phyloP scores from a whole-genome alignment of 805 yeast genomes.

The Teunomyces panamensis region DNA sequence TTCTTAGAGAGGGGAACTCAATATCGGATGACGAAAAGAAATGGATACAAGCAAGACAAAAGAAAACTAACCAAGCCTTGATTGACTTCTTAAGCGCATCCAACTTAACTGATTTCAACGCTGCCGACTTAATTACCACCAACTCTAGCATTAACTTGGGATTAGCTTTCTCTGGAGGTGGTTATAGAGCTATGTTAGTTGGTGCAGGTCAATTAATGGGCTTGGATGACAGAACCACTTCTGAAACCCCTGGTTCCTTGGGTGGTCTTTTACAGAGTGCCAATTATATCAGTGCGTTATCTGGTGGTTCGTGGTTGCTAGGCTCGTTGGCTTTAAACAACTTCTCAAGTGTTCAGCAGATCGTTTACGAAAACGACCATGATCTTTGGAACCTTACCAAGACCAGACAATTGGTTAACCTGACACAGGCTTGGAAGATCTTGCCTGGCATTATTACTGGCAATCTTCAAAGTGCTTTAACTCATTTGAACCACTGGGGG shows the following conservation, averaged over 20 bases:
- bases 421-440: constrained; percentile 15
- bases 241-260: constrained; percentile 43
- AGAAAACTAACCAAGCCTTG: constrained; percentile 23
- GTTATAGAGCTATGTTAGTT: constrained; percentile 49
- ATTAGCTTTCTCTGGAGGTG: constrained; percentile 40
- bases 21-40: constrained; percentile 21
- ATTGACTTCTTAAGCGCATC: constrained; percentile 19
- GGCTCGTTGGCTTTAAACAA: constrained; percentile 67
- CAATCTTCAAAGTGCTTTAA: constrained; percentile 23
- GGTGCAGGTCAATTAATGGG: constrained; percentile 87
- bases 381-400: constrained; percentile 36
- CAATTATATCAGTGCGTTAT: constrained; percentile 70
- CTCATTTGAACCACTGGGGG: constrained; percentile 30
- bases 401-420: constrained; percentile 27
- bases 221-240: constrained; percentile 68
- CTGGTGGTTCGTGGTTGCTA: constrained; percentile 84
- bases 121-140: constrained; percentile 17
- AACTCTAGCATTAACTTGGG: constrained; percentile 22
- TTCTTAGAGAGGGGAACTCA: constrained; percentile 24
- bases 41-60: constrained; percentile 24
- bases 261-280: constrained; percentile 74
- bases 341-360: constrained; percentile 67
- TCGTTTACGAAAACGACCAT: constrained; percentile 33
- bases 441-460: constrained; percentile 18
- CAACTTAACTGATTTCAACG: constrained; percentile 21